Conservation (phyloP, 768 basidiomycete species). For the Galerina sulciceps region DNA sequence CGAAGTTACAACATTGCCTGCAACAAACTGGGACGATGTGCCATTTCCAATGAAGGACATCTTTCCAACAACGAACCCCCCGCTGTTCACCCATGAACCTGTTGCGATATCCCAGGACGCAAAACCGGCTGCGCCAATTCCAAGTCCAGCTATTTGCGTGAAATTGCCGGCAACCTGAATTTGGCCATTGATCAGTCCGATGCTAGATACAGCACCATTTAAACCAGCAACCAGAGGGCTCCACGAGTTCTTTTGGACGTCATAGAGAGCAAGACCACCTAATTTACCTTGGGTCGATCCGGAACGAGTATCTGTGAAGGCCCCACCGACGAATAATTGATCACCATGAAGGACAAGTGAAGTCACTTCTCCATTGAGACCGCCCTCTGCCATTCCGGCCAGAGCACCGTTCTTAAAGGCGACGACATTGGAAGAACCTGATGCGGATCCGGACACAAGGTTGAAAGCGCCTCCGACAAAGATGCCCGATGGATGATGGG, state of each 20-base stretch:
- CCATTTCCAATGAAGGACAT: conserved; percentile 74
- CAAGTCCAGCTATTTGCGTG: conserved; percentile 46
- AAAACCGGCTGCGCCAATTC: conserved; percentile 58
- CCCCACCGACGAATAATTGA: conserved; percentile 83
- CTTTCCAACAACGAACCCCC: conserved; percentile 74
- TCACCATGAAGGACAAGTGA: conserved; percentile 67
- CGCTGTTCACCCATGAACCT: conserved; percentile 70
- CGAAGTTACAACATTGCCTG: conserved; percentile 64
- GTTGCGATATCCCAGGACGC: conserved; percentile 73
- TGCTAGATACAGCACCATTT: conserved; percentile 70
- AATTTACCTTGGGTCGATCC: conserved; percentile 57
- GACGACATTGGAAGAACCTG: conserved; percentile 72
- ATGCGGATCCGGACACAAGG: conserved; percentile 57
- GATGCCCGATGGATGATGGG: conserved; percentile 69
- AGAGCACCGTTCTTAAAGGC: conserved; percentile 66
- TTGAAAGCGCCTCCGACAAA: conserved; percentile 83
- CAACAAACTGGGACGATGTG: conserved; percentile 67
- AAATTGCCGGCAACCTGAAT: conserved; percentile 81
- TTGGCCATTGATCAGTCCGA: conserved; percentile 53
- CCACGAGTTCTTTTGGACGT: conserved; percentile 71
- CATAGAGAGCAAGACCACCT: conserved; percentile 70
- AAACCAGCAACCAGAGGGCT: conserved; percentile 71
- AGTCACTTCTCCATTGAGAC: conserved; percentile 80
- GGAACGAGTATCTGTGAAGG: conserved; percentile 73
- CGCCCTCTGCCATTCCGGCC: conserved; percentile 57